phyloP scores from a whole-genome alignment of 768 basidiomycete genomes.

The Pseudohyphozyma bogoriensis region DNA sequence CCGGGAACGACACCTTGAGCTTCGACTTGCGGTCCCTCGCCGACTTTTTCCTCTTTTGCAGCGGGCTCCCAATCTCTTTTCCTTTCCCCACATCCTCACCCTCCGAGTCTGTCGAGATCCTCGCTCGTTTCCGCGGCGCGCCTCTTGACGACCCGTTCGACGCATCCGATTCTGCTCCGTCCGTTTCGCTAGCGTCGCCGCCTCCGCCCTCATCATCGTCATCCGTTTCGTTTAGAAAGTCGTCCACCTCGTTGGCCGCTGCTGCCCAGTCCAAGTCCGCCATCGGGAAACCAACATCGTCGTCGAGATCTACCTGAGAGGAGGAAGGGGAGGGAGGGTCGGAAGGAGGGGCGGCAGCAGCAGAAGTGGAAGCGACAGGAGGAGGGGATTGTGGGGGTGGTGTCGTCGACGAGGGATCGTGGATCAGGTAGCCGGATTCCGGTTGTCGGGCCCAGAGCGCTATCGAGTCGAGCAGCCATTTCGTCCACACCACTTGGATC shows the following conservation, averaged over 20 bases:
- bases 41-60: constrained; percentile 28
- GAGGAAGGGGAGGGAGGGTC: not conserved
- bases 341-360: not conserved
- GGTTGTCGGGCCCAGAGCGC: constrained; percentile 77
- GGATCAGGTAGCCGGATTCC: constrained; percentile 59
- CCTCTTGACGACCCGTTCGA: not conserved
- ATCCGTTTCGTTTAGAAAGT: constrained; percentile 49
- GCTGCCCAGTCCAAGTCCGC: constrained; percentile 67
- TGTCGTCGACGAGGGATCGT: constrained; percentile 8
- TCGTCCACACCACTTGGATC: constrained; percentile 73
- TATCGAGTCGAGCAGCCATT: constrained; percentile 82
- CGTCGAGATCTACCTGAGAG: constrained; percentile 45
- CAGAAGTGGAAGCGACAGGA: no score
- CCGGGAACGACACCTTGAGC: constrained; percentile 20
- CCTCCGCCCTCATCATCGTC: constrained; percentile 18
- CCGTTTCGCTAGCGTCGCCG: not conserved
- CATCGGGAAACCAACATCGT: constrained; percentile 36
- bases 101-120: not conserved
- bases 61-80: no score
- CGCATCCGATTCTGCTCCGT: not conserved
- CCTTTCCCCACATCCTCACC: not conserved
- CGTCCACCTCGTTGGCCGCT: constrained; percentile 78
- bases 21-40: constrained; percentile 6
- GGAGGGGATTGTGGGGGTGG: no score
- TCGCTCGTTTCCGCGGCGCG: not conserved